Conservation (phyloP, 78 protist genomes). For the Planoprotostelium fungivorum region DNA sequence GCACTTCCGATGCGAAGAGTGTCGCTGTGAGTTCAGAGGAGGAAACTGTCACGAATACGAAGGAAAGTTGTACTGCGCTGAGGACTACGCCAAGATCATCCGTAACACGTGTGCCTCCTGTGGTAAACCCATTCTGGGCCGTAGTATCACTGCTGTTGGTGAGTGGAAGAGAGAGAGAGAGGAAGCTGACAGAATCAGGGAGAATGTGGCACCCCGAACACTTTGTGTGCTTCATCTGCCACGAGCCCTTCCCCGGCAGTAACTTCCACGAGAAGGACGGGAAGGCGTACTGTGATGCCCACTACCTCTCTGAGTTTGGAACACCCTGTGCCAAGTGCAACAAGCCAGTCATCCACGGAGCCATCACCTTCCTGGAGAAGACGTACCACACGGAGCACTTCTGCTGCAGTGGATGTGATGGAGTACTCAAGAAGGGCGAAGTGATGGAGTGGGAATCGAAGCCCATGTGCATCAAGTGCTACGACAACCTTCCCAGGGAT, state of each 20-base stretch:
- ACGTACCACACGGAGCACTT: constrained; percentile 63
- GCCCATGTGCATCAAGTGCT: constrained; percentile 59
- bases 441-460: constrained; percentile 66
- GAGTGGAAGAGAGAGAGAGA: too few species aligned
- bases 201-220: constrained; percentile 73
- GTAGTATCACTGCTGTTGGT: constrained; percentile 67
- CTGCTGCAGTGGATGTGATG: constrained; percentile 58
- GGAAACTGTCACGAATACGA: constrained; percentile 70
- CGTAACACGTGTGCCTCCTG: constrained; percentile 59
- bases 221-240: constrained; percentile 63
- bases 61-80: constrained; percentile 57
- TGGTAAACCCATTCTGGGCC: constrained; percentile 66
- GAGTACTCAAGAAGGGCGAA: constrained; percentile 24
- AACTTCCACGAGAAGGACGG: constrained; percentile 64
- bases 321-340: constrained; percentile 53
- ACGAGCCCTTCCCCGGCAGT: constrained; percentile 62
- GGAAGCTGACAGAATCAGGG: too few species aligned
- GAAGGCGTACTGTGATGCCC: constrained; percentile 63
- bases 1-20: constrained; percentile 70
- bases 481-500: constrained; percentile 52
- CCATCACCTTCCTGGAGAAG: constrained; percentile 54
- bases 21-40: constrained; percentile 58
- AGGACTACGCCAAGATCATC: constrained; percentile 59
- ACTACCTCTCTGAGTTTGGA: constrained; percentile 58
- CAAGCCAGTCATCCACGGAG: constrained; percentile 28